phyloP scores from a whole-genome alignment of 2,329 filamentous ascomycete species.

The Trichoderma simmonsii region DNA sequence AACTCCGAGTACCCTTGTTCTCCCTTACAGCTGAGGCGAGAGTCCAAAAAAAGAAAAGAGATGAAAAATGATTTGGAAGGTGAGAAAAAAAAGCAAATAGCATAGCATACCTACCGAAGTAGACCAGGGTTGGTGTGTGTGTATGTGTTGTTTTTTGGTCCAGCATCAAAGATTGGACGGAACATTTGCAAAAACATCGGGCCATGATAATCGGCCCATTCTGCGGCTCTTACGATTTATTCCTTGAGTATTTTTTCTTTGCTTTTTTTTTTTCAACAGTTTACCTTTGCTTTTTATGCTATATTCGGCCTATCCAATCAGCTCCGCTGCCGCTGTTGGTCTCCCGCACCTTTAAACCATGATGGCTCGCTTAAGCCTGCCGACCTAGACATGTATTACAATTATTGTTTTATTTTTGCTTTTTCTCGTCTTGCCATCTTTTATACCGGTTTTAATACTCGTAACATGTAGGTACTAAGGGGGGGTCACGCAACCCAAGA shows the following conservation, averaged over 20 bases:
- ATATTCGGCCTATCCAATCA: not conserved
- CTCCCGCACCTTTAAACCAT: not conserved
- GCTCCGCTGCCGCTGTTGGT: not conserved
- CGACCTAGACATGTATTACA: not conserved
- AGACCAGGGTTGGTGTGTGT: not conserved
- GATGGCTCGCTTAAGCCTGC: not conserved
- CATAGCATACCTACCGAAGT: not conserved
- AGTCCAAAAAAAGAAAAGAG: not conserved
- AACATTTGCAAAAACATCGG: not conserved
- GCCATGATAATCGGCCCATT: not conserved
- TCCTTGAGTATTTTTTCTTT: not conserved
- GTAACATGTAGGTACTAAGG: not conserved
- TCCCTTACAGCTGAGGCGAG: slow-evolving; percentile 2
- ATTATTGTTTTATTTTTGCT: not conserved
- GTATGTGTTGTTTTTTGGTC: not conserved
- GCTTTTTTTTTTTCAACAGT: not conserved
- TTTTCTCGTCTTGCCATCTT: not conserved
- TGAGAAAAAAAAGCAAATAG: not conserved
- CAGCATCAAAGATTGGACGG: not conserved
- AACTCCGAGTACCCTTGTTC: not conserved
- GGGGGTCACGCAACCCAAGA: not conserved
- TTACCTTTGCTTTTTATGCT: not conserved
- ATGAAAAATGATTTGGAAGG: not conserved
- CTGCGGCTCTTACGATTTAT: not conserved
- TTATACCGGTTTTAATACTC: not conserved